Base-by-base conservation (phyloP, 2,329 filamentous ascomycete species). In the Calonectria naviculata region DNA sequence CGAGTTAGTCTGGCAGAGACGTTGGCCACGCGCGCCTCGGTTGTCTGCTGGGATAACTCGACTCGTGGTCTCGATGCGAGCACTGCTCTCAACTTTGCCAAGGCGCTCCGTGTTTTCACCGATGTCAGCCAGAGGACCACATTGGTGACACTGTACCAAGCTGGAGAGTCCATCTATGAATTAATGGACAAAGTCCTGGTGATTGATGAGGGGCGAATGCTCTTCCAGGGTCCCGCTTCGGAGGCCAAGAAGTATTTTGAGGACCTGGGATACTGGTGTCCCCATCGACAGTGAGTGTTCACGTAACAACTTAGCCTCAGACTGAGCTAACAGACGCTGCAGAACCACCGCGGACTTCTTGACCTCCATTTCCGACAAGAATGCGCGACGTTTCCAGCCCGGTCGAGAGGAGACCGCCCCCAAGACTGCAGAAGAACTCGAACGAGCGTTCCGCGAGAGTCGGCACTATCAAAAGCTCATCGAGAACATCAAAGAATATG, bases 161-260 rank as follows among this genome's bases (percentile, higher is more conserved):
- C 90, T 3, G 87, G 89, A 15, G 89, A 92, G 62, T 88, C 85
- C 36, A 91, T 92, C 67, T 91, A 89, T 76, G 83, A 90, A 24
- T 83, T 91, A 13, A 93, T 94, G 86, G 92, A 94, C 80, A 94
- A 94, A 80, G 91, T 94, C 2, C 82, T 93, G 66, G 87, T 94
- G 26, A 92, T 94, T 62, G 91, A 93, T 71, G 84, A 88, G 52
- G 92, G 92, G 1, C 87, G 89, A 10, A 90, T 92, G 83, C 88
- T 93, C 65, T 94, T 89, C 82, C 89, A 91, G 77, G 92, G 92
- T 0, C 89, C 89, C 2, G 87, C 88, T 2, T 83, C 84, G 19
- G 85, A 89, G 61, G 92, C 92, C 2, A 88, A 87, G 68, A 84
- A 89, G 71, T 94, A 93, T 81, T 93, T 94, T 77, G 85, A 90